These are phyloP conservation scores for Termitomyces sp. DNA, from an alignment of 768 basidiomycete genomes.

Conservation along the genomic window DNA sequence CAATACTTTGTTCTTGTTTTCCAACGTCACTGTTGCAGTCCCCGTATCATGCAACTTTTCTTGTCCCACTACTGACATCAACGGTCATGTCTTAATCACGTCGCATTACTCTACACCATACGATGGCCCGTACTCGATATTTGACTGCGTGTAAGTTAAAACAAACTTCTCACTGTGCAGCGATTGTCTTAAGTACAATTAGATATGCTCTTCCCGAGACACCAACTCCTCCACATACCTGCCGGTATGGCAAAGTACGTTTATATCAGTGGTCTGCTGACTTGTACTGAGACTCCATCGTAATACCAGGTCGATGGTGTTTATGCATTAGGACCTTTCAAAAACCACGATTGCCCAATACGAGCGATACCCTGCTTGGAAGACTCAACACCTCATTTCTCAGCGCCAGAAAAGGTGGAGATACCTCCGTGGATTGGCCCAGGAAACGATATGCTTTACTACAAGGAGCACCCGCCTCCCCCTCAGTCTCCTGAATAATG, in stretches of 20 bases:
- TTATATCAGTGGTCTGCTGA: not conserved
- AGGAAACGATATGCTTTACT: constrained; percentile 12
- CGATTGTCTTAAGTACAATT: not conserved
- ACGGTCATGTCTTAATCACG: constrained; percentile 10
- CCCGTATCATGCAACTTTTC: constrained; percentile 13
- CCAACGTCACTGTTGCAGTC: not conserved
- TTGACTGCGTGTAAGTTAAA: constrained; percentile 18
- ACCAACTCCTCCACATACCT: constrained; percentile 7
- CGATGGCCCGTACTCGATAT: constrained; percentile 17
- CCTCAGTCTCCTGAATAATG: not conserved
- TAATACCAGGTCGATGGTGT: constrained; percentile 5
- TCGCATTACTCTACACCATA: constrained; percentile 11
- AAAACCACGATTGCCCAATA: constrained; percentile 6
- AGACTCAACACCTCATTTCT: constrained; percentile 6
- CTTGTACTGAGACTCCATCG: not conserved
- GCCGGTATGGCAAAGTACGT: constrained; percentile 18
- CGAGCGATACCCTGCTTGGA: constrained; percentile 10
- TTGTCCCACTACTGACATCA: constrained; percentile 11
- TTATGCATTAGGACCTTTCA: constrained; percentile 4
- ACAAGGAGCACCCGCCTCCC: constrained; percentile 3
- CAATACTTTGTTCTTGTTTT: not conserved
- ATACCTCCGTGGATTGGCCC: constrained; percentile 10
- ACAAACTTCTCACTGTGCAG: not conserved
- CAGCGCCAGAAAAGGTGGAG: constrained; percentile 12
- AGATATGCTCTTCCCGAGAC: constrained; percentile 14